phyloP scores from a whole-genome alignment of 768 basidiomycete genomes.

The Pulveroboletus sp. region DNA sequence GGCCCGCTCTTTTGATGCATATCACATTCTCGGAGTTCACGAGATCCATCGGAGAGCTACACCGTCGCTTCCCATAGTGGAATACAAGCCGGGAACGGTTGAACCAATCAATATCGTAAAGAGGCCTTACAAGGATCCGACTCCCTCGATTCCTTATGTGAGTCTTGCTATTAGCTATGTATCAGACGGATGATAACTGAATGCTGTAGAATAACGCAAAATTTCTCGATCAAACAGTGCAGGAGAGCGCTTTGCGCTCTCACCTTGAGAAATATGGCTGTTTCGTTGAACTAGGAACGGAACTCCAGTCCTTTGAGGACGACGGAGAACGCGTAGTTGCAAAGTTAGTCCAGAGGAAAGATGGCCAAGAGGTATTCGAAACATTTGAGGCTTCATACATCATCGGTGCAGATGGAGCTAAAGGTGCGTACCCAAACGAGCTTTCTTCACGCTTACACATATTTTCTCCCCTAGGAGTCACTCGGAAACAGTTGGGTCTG shows the following conservation, averaged over 20 bases:
- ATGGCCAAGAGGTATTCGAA: constrained; percentile 26
- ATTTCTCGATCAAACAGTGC: constrained; percentile 22
- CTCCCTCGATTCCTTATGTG: constrained; percentile 28
- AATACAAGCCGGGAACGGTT: constrained; percentile 30
- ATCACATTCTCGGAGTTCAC: constrained; percentile 38
- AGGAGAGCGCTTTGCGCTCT: constrained; percentile 28
- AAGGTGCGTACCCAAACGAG: neutral
- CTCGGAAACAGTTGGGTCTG: constrained; percentile 39
- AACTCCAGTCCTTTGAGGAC: constrained; percentile 43
- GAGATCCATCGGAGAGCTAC: constrained; percentile 34
- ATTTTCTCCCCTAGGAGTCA: constrained; percentile 21
- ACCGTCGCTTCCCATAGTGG: constrained; percentile 26
- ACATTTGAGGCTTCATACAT: constrained; percentile 30
- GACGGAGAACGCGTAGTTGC: constrained; percentile 35
- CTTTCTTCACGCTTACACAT: neutral
- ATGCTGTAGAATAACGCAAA: constrained; percentile 8
- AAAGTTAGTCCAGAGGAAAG: constrained; percentile 26
- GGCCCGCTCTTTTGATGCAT: constrained; percentile 42
- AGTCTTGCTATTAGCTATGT: constrained; percentile 1
- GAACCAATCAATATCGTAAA: constrained; percentile 10
- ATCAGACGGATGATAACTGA: neutral
- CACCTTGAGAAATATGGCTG: constrained; percentile 23
- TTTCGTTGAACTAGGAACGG: constrained; percentile 42
- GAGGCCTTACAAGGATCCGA: constrained; percentile 11
- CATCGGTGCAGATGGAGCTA: constrained; percentile 35